Evolutionary conservation across 1,284 basidiomycete genomes (phyloP), one percentile per base, ranked within the genome.

Genomic region (Hypsizygus ulmarius): DNA sequence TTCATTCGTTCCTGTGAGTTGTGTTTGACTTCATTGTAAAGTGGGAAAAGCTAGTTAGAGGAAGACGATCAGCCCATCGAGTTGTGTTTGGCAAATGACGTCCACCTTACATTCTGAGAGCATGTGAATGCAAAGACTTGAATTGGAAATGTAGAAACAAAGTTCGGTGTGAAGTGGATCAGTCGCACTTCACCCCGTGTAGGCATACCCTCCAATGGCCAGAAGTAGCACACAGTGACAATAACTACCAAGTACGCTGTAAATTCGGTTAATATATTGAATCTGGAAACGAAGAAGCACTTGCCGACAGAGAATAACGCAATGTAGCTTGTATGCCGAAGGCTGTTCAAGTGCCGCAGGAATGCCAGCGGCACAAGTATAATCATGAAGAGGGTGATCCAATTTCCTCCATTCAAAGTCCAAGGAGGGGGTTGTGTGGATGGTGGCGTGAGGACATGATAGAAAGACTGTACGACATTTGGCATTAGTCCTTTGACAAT

Each of bases 111-210:
- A 61, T 96, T 95, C 74, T 95, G 91, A 11, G 89, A 79, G 60
- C 93, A 94, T 3, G 93, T 95, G 64, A 87, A 95, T 7, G 92
- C 91, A 68, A 97, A 97, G 1, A 98, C 90, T 67, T 97, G 94
- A 7, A 99, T 92, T 0, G 93, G 96, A 72, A 93, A 93, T 21
- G 82, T 93, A 16, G 88, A 82, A 11, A 97, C 74, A 59, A 96
- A 88, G 48, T 75, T 80, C 6, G 93, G 79, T 5, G 88, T 88
- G 55, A 90, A 81, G 57, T 82, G 78, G 52, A 89, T 74, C n/a
- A 82, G 67, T 53, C 75, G 74, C 12, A 87, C 72, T 63, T 90
- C 81, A 52, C 92, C 92, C 50, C 62, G 76, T 33, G 66, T 69
- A 51, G 68, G 67, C 58, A 77, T 82, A 18, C 77, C 82, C 54